These are phyloP conservation scores for Phytophthora foliorum DNA, from an alignment of 352 stramenopile genomes.

Conservation along the genomic window DNA sequence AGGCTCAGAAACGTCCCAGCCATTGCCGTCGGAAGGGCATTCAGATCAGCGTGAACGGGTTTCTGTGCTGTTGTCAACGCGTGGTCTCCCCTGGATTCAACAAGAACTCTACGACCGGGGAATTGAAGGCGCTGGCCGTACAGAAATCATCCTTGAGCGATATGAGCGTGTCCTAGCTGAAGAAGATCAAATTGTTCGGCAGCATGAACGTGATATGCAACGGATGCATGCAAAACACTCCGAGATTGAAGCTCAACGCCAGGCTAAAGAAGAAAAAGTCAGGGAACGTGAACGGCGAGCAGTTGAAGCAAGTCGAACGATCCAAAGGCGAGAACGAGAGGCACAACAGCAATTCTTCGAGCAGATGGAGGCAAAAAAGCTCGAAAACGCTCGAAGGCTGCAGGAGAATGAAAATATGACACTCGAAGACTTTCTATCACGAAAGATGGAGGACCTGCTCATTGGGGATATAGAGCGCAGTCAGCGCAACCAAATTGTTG, in stretches of 20 bases:
- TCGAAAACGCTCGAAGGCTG: conserved; percentile 38
- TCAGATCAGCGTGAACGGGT: conserved; percentile 33
- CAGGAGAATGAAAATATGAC: conserved; percentile 66
- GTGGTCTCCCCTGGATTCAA: conserved; percentile 78
- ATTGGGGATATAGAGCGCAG: conserved; percentile 39
- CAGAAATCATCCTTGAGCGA: conserved; percentile 49
- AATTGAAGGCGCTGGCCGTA: conserved; percentile 63
- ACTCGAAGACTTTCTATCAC: conserved; percentile 62
- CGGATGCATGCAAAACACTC: conserved; percentile 35
- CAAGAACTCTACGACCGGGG: conserved; percentile 85
- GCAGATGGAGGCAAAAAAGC: conserved; percentile 70
- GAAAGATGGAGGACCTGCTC: conserved; percentile 54
- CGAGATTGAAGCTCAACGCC: conserved; percentile 39
- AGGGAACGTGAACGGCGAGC: conserved; percentile 49
- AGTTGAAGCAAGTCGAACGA: conserved; percentile 43
- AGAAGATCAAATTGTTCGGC: conserved; percentile 38
- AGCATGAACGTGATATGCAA: conserved; percentile 17
- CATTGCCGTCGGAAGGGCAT: neutral
- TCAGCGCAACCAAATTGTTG: conserved; percentile 49
- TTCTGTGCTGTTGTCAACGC: conserved; percentile 34
- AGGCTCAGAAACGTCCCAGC: neutral
- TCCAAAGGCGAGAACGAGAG: conserved; percentile 58
- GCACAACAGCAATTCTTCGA: conserved; percentile 62
- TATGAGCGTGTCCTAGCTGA: conserved; percentile 52
- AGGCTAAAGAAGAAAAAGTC: conserved; percentile 46